Evolutionary conservation across 768 basidiomycete genomes (phyloP), one percentile per base, ranked within the genome.

Genomic region (Hydnomerulius pinastri): DNA sequence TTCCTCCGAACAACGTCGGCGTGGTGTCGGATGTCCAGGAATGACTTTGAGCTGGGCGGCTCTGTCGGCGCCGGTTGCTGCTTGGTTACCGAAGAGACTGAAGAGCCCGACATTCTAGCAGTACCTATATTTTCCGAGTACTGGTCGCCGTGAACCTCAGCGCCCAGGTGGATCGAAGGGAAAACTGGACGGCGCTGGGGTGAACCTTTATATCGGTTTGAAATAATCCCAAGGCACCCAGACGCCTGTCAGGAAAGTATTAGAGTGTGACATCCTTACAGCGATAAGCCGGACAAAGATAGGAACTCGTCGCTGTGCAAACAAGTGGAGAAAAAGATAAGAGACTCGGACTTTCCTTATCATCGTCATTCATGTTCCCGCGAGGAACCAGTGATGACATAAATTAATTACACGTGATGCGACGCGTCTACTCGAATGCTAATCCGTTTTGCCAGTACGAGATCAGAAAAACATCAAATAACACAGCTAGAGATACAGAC

Each of bases 1-100:
- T 78, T 79, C 33, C 48, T 60, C 12, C 58, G 61, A 27, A 71
- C 29, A 17, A 47, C 9, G 5, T 20, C 21, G 3, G 44, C 46
- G 23, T 58, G 56, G 13, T 54, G 43, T 12, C 42, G 51, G 15
- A 58, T 11, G 29, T 45, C 23, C 7, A 46, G 38, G 1, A 46
- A 47, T 9, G 58, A 48, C n/a, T 21, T 48, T 4, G 46, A 33
- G 39, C 18, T 41, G 4, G 55, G 65, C 12, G 38, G 51, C 6
- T 45, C 57, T 21, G 43, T 30, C 4, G 60, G 32, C 4, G 43
- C 7, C 1, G 63, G 65, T 27, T 63, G 66, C 13, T 53, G 46
- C 21, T 54, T 53, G 13, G 54, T 48, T 40, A 51, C 43, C 4
- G 56, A 51, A 30, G 48, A 46, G 8, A 27, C 33, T 23, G 51